Evolutionary conservation across 2,329 filamentous ascomycete genomes (phyloP).

Genomic region (Monosporascus cannonballus): DNA sequence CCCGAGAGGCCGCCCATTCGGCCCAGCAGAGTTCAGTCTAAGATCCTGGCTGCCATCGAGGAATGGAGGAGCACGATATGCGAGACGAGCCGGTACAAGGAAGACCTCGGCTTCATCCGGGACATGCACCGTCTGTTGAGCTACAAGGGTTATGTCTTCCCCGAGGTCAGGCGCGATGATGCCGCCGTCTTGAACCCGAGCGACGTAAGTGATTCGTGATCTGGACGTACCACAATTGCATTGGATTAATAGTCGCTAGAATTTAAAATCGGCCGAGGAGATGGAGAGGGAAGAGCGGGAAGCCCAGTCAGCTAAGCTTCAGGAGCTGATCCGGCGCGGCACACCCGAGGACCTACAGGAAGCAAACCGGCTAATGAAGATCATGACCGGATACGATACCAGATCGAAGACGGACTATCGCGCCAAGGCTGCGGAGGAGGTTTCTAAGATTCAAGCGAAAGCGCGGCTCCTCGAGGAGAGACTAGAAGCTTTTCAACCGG

Average conservation of each 20-base stretch:
- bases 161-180: slow-evolving; percentile 86
- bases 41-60: slow-evolving; percentile 93
- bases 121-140: slow-evolving; percentile 96
- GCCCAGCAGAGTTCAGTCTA: slow-evolving; percentile 78
- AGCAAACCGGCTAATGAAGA: slow-evolving; percentile 96
- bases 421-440: slow-evolving; percentile 93
- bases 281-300: slow-evolving; percentile 97
- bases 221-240: too few species aligned
- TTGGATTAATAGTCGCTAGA: slow-evolving; percentile 43
- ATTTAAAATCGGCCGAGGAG: slow-evolving; percentile 91
- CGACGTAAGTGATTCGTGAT: slow-evolving; percentile 60
- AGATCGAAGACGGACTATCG: slow-evolving; percentile 95
- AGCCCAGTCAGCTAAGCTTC: slow-evolving; percentile 94
- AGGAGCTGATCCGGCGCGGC: slow-evolving; percentile 89
- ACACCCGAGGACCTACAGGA: slow-evolving; percentile 91
- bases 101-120: slow-evolving; percentile 90
- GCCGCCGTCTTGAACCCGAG: slow-evolving; percentile 94
- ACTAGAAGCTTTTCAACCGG: slow-evolving; percentile 74
- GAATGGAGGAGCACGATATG: slow-evolving; percentile 99
- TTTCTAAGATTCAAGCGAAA: slow-evolving; percentile 92
- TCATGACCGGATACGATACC: slow-evolving; percentile 97
- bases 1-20: slow-evolving; percentile 88
- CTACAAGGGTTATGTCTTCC: slow-evolving; percentile 96
- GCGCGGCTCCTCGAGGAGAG: slow-evolving; percentile 88
- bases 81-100: slow-evolving; percentile 95